These are phyloP conservation scores for Thalassiosira delicatula DNA, from an alignment of 352 stramenopile species.

Conservation along the genomic window DNA sequence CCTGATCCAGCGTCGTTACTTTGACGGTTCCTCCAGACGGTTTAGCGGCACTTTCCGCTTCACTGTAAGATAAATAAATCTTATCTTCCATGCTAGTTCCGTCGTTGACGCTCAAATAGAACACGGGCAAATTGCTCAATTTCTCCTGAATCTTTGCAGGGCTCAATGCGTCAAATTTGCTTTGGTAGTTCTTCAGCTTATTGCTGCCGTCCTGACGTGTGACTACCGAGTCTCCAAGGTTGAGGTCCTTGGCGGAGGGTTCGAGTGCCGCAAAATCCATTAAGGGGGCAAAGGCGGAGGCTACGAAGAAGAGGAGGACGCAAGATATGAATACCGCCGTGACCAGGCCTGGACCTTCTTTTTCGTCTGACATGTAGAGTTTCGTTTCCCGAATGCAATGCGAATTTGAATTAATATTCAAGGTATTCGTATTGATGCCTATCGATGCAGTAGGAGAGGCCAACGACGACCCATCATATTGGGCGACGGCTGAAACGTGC, in stretches of 20 bases:
- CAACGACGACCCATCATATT: background rate
- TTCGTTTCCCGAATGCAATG: background rate
- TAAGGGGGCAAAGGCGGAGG: conserved; percentile 43
- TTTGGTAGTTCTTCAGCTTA: conserved; percentile 56
- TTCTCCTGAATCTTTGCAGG: conserved; percentile 66
- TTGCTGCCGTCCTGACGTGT: conserved; percentile 58
- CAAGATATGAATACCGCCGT: conserved; percentile 33
- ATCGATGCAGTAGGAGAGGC: background rate
- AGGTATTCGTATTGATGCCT: no score
- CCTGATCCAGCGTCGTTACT: conserved; percentile 69
- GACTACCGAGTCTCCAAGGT: conserved; percentile 59
- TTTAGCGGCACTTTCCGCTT: conserved; percentile 49
- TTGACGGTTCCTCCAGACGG: conserved; percentile 42
- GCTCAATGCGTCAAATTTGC: conserved; percentile 57
- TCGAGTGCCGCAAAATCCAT: conserved; percentile 29
- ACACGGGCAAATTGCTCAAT: conserved; percentile 67
- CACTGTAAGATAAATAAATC: conserved; percentile 66
- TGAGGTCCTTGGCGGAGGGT: conserved; percentile 28
- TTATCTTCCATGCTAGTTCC: conserved; percentile 42
- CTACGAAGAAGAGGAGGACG: conserved; percentile 60
- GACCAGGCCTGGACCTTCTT: conserved; percentile 18
- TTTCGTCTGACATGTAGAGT: conserved; percentile 20
- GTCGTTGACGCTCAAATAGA: conserved; percentile 49
- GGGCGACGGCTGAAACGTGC: background rate
- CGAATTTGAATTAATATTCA: background rate